Base-by-base conservation (phyloP, 352 stramenopile genomes). In the Phytophthora pseudosyringae region DNA sequence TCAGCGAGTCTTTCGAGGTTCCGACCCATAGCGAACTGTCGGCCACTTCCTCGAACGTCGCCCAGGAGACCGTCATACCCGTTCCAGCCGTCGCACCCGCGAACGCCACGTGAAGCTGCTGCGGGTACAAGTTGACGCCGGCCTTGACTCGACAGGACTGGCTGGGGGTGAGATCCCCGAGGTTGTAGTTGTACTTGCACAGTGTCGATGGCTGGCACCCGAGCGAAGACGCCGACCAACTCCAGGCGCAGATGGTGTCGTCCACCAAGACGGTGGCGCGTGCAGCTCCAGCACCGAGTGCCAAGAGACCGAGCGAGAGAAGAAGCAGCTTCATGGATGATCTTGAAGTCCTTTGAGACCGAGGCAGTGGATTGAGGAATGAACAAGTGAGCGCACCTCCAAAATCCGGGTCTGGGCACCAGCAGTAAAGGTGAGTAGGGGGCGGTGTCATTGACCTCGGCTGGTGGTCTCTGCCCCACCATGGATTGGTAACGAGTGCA, bases 31-130 rank as follows among this genome's bases (percentile, higher is more conserved):
- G 36, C n/a, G 56, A 57, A 31, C 60, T 71, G 38, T 76, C 69
- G 13, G 25, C 46, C 1, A 83, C 57, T n/a, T 50, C 1, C 21
- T 49, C 47, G 61, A 59, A 74, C n/a, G 77, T 83, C 9, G 75
- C 59, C 77, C 77, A 86, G 0, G 74, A 78, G 43, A 86, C 52
- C 3, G 66, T 81, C 80, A 89, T 89, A 2, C 56, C 71, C 9
- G 80, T 85, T 28, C 78, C 76, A 10, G 73, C 50, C 1, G 69
- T 56, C 1, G 18, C 40, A 28, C 79, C 81, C 0, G 81, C 77
- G 40, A 76, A 90, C 8, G 81, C 75, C 11, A 88, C 31, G 28
- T 89, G 81, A 12, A 89, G 52, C 45, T 90, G 81, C 54, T 87
- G 75, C 9, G 81, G 80, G 66, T 86, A 84, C 36, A 51, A 81